Evolutionary conservation across 2,329 filamentous ascomycete species (phyloP).

Genomic region (Calonectria henricotiae): DNA sequence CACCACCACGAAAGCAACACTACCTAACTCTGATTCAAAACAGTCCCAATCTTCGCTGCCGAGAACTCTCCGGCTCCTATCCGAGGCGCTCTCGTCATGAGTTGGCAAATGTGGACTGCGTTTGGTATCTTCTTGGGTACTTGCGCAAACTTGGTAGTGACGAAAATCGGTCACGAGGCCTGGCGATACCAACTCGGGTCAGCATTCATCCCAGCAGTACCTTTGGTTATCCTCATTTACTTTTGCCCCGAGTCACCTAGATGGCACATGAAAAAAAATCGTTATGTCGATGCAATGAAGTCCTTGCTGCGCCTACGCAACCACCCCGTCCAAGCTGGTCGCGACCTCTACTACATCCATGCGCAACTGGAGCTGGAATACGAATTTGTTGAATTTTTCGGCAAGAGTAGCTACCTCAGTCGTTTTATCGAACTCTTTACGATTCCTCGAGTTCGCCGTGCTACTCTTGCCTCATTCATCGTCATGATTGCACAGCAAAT

Average conservation of each 20-base stretch:
- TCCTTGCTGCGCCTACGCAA: constrained; percentile 70
- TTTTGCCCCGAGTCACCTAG: constrained; percentile 78
- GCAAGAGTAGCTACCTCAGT: constrained; percentile 71
- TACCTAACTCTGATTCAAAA: constrained; percentile 49
- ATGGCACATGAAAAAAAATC: constrained; percentile 79
- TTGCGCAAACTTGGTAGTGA: constrained; percentile 71
- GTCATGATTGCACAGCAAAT: constrained; percentile 88
- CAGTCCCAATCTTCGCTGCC: constrained; percentile 83
- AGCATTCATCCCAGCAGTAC: constrained; percentile 74
- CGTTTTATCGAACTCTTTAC: constrained; percentile 79
- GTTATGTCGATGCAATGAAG: constrained; percentile 73
- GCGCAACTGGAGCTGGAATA: constrained; percentile 76
- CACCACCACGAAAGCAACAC: neutral
- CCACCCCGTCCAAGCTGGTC: constrained; percentile 71
- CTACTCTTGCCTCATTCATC: constrained; percentile 82
- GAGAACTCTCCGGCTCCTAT: constrained; percentile 81
- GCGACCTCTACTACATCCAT: constrained; percentile 77
- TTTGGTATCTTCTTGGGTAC: constrained; percentile 77
- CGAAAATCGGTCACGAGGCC: constrained; percentile 57
- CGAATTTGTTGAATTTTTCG: constrained; percentile 65
- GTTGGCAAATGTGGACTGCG: constrained; percentile 81
- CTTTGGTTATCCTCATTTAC: constrained; percentile 73
- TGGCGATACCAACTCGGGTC: constrained; percentile 79
- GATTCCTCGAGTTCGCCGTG: constrained; percentile 78
- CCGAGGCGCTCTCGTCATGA: constrained; percentile 85